A percentile compares a stretch with the other conserved stretches of the same genome.
Conservation (phyloP, 352 stramenopile species). For the Pythium sp. region DNA sequence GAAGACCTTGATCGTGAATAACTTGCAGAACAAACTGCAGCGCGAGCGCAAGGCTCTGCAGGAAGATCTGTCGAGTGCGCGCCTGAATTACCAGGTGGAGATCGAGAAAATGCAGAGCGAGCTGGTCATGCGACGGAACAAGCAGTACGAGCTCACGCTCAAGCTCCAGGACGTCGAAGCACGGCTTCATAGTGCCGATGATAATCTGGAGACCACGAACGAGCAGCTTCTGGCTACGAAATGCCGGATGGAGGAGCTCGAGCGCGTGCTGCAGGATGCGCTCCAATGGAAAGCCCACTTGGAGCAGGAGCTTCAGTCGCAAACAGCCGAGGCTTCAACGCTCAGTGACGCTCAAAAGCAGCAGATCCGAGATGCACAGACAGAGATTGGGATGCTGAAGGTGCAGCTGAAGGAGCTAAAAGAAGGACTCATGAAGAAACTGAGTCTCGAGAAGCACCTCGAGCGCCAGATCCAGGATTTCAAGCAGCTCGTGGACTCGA, state of each 20-base stretch:
- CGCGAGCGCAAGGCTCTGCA: constrained; percentile 50
- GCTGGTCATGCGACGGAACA: constrained; percentile 67
- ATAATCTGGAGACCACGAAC: constrained; percentile 32
- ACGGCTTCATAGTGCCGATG: constrained; percentile 37
- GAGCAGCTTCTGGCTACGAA: constrained; percentile 48
- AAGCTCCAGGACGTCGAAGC: constrained; percentile 61
- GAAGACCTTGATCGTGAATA: constrained; percentile 28
- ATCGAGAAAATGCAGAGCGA: constrained; percentile 68
- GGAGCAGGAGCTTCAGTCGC: constrained; percentile 33
- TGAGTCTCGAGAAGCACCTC: constrained; percentile 37
- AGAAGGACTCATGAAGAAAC: constrained; percentile 26
- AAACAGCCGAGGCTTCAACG: constrained; percentile 3
- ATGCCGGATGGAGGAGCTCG: constrained; percentile 60
- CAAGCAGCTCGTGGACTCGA: constrained; percentile 26
- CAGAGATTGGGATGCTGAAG: constrained; percentile 33
- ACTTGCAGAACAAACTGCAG: constrained; percentile 48
- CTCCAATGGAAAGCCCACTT: constrained; percentile 47
- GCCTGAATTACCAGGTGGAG: constrained; percentile 52
- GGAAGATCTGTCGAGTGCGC: constrained; percentile 38
- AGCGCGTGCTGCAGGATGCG: constrained; percentile 51
- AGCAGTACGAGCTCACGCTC: constrained; percentile 78
- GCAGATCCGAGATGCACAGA: constrained; percentile 18
- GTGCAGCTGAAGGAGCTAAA: constrained; percentile 52
- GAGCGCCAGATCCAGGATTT: constrained; percentile 40
- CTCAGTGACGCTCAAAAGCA: constrained; percentile 11